Evolutionary conservation across 78 protist genomes (phyloP).

Genomic region (Dictyostelium purpureum): DNA sequence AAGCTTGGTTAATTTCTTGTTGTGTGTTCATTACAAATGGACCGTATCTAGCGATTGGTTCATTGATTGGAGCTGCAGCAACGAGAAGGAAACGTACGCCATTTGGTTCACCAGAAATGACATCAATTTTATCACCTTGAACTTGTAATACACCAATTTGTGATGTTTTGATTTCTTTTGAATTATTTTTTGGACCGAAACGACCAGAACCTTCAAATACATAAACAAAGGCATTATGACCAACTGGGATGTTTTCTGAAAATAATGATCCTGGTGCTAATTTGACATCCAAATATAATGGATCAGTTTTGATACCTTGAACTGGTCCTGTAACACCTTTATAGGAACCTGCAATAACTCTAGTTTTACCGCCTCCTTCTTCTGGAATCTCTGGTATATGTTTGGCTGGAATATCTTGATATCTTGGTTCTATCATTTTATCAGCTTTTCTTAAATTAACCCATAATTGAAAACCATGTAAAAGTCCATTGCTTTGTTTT

Average conservation of each 20-base stretch:
- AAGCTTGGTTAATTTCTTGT: constrained; percentile 85
- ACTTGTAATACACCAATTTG: constrained; percentile 47
- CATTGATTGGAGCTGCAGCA: constrained; percentile 75
- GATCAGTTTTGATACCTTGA: constrained; percentile 29
- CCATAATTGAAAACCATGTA: constrained; percentile 89
- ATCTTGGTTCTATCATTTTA: constrained; percentile 90
- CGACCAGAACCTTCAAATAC: constrained; percentile 61
- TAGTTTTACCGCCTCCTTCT: background rate
- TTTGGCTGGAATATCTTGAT: constrained; percentile 74
- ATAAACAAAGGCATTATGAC: constrained; percentile 62
- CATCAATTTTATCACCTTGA: constrained; percentile 23
- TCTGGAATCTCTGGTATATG: constrained; percentile 16
- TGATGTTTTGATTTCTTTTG: constrained; percentile 21
- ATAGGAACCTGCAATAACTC: constrained; percentile 68
- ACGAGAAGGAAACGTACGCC: constrained; percentile 68
- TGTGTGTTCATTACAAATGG: constrained; percentile 95
- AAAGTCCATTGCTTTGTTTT: constrained; percentile 9
- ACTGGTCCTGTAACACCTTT: constrained; percentile 28
- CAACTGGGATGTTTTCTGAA: constrained; percentile 34
- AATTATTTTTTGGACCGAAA: constrained; percentile 43
- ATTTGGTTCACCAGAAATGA: background rate
- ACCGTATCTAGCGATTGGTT: constrained; percentile 87
- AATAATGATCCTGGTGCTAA: constrained; percentile 15
- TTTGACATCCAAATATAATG: constrained; percentile 53
- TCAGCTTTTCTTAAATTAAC: constrained; percentile 77